These are phyloP conservation scores for Biscogniauxia marginata DNA, from an alignment of 2,329 filamentous ascomycete genomes.

Conservation along the genomic window DNA sequence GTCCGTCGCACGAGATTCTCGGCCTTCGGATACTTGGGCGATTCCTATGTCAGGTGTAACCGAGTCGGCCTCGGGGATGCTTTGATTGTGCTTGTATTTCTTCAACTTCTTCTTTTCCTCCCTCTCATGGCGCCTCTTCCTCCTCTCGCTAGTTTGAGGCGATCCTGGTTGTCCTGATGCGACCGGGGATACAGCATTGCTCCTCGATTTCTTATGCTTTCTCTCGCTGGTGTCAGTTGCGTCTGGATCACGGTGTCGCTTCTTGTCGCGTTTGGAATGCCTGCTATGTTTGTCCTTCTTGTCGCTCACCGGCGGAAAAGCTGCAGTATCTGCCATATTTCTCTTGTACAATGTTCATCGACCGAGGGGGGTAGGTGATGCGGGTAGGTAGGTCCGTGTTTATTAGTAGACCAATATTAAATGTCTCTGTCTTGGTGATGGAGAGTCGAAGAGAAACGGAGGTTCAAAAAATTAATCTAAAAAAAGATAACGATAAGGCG, in stretches of 20 bases:
- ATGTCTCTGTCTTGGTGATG: not conserved
- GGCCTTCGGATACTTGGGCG: constrained; percentile 1
- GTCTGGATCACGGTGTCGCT: constrained; percentile 27
- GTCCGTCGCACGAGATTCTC: constrained; percentile 20
- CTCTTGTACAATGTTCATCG: not conserved
- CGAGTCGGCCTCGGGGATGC: constrained; percentile 4
- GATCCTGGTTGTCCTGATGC: constrained; percentile 5
- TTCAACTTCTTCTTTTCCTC: constrained; percentile 43
- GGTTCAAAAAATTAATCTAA: not conserved
- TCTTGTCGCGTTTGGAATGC: constrained; percentile 25
- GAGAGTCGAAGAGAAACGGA: not conserved
- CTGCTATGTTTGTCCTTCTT: constrained; percentile 13
- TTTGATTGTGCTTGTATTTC: constrained; percentile 20
- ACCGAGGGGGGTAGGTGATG: not conserved
- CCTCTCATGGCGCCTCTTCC: constrained; percentile 31
- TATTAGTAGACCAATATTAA: not conserved
- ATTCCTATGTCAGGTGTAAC: not conserved
- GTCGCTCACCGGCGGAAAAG: constrained; percentile 7
- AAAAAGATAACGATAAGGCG: not conserved
- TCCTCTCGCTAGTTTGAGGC: not conserved
- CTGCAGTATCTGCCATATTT: constrained; percentile 17
- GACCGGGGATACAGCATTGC: constrained; percentile 5
- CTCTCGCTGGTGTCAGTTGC: constrained; percentile 39
- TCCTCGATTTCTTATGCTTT: constrained; percentile 52
- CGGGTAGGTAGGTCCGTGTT: not conserved